Evolutionary conservation across 164 flowering plant species (phyloP), one percentile per base, ranked within the genome.

Genomic region (Buxus sempervirens): DNA sequence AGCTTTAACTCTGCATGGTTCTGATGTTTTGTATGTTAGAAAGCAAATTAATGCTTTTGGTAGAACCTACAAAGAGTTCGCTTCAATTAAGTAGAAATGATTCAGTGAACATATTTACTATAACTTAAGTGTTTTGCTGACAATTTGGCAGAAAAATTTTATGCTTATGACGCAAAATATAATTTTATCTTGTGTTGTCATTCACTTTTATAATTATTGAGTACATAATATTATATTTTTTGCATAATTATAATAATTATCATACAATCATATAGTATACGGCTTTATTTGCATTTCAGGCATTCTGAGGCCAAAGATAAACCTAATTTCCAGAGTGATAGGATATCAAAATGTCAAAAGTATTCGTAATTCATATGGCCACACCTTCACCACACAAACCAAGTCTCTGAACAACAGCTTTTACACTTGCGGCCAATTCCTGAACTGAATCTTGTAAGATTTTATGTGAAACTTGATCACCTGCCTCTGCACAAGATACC

Each of bases 401-500:
- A 70, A 95, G 96, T 80, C 90, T 84, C 66, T 78, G 87, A 69
- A 88, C 94, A 73, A 95, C 97, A 64, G 97, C 93, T 79, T 85
- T 90, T 60, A 95, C 97, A 72, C 96, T 88, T 63, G 66, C 66
- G 71, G 94, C 91, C 82, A 95, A 75, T 60, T 95, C 98, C 66
- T 88, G 76, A 23, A 90, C 96, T 22, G 98, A 85, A 55, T 82
- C 82, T 1, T 53, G 70, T 72, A 95, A 78, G 60, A 95, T 90
- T 19, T 79, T 75, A 66, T 85, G 75, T 59, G 98, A 90, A 66
- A 89, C 85, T 64, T 82, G 73, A 88, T 95, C 98, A 54, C 94
- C 93, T 28, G 86, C 90, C 71, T 91, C 97, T 58, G 98, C 98
- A 74, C 94, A 95, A 59, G 90, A 82, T 54, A 91, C 92, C 20